Base-by-base conservation (phyloP, 2,329 filamentous ascomycete genomes). In the Fusarium acutatum region DNA sequence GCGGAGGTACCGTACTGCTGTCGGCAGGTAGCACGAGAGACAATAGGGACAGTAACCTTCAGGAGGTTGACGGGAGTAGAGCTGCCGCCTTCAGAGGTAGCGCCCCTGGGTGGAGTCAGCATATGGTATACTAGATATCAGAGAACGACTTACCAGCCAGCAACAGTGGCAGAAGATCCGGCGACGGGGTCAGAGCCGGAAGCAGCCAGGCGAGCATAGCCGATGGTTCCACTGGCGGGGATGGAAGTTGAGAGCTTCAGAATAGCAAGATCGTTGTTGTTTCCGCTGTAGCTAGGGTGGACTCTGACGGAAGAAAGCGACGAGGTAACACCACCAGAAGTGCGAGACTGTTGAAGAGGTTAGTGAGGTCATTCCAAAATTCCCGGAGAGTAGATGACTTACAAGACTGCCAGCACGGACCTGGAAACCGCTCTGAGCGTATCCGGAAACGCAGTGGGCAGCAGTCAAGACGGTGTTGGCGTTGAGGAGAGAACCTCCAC, bases 391-490 rank as follows among this genome's bases (percentile, higher is more conserved):
- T 7, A 6, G 1, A 17, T 6, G 7, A 46, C 77, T 38, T 68
- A 78, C 78, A 14, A 73, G 59, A 38, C 71, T 73, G 24, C 79
- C 79, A 30, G 78, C 79, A 50, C 79, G 79, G 68, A 81, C 69
- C 13, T 43, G 56, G 60, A 80, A 72, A 32, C 26, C 17, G 14
- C 70, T 64, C 24, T 75, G 60, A 28, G 49, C 47, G 46, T 66
- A 46, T 14, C 64, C 64, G 20, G 41, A n/a, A 8, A 66, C 61
- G 47, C 64, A 81, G 69, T 81, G 80, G n/a, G 73, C 79, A 17
- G 80, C 80, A 11, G 80, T 81, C 58, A 81, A 8, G 61, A 81
- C 80, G 24, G 79, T 81, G 67, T 77, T 74, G 69, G 79, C 75
- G 67, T 80, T 79, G 47, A 81, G 30, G 26, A 81, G 68, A 20